These are phyloP conservation scores for Starmera amethionina DNA, from an alignment of 805 yeast species.

Conservation along the genomic window DNA sequence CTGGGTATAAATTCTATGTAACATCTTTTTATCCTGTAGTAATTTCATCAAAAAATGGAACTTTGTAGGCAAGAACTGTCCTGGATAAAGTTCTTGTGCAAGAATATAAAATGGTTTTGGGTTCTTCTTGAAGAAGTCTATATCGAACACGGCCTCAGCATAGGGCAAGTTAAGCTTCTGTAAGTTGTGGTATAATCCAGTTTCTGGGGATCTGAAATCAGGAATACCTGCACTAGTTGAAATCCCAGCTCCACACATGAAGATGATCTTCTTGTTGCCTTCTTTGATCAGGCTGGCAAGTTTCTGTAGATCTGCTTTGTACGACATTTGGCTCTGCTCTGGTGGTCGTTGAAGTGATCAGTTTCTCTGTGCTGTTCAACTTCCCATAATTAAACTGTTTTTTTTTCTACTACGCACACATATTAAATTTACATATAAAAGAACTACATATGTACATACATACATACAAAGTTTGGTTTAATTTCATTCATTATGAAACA, in stretches of 20 bases:
- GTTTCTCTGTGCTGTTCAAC: too few species aligned
- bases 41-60: slow-evolving; percentile 68
- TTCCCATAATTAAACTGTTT: too few species aligned
- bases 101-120: slow-evolving; percentile 82
- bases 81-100: slow-evolving; percentile 83
- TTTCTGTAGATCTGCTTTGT: neutral
- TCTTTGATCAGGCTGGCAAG: neutral
- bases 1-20: slow-evolving; percentile 78
- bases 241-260: slow-evolving; percentile 88
- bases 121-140: slow-evolving; percentile 62
- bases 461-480: too few species aligned
- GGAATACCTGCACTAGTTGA: slow-evolving; percentile 94
- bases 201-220: slow-evolving; percentile 84
- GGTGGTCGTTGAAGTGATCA: too few species aligned
- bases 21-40: slow-evolving; percentile 50
- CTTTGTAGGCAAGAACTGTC: slow-evolving; percentile 72
- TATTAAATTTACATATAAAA: too few species aligned
- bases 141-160: slow-evolving; percentile 94
- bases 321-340: neutral
- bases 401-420: too few species aligned
- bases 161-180: slow-evolving; percentile 68
- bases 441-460: too few species aligned
- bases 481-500: too few species aligned
- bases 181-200: slow-evolving; percentile 80
- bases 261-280: slow-evolving; percentile 34